phyloP scores from a whole-genome alignment of 306 rosid genomes.

The Luffa acutangula region DNA sequence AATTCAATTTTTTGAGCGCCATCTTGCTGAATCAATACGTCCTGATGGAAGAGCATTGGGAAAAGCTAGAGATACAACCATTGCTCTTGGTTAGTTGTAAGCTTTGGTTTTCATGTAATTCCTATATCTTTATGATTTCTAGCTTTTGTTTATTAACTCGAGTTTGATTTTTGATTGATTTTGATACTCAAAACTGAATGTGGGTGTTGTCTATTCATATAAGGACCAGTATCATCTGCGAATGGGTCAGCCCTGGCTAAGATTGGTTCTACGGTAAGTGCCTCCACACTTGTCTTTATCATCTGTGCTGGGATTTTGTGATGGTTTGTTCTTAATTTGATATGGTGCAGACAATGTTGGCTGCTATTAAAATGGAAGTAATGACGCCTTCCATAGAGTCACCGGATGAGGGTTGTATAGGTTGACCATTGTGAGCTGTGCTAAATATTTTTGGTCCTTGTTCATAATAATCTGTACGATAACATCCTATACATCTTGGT shows the following conservation, averaged over 20 bases:
- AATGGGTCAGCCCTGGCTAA: conserved; percentile 77
- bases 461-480: background rate
- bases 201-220: background rate
- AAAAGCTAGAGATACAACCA: conserved; percentile 64
- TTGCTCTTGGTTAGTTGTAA: conserved; percentile 58
- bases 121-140: background rate
- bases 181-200: conserved; percentile 12
- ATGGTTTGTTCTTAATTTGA: conserved; percentile 5
- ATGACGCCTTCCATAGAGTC: conserved; percentile 68
- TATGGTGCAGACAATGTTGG: conserved; percentile 61
- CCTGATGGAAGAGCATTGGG: conserved; percentile 72
- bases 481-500: background rate
- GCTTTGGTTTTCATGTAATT: background rate
- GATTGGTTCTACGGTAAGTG: conserved; percentile 76
- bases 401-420: conserved; percentile 83
- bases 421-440: conserved; percentile 25
- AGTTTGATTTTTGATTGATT: background rate
- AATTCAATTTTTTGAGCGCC: conserved; percentile 64
- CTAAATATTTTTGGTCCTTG: background rate
- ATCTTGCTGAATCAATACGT: conserved; percentile 63
- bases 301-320: background rate
- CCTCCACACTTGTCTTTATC: background rate
- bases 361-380: conserved; percentile 91
- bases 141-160: background rate
- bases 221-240: conserved; percentile 86